Percentiles rank a stretch among this genome's conserved stretches.
Evolutionary conservation across 2,329 filamentous ascomycete genomes (phyloP).

Genomic region (Paecilomyces variotii): DNA sequence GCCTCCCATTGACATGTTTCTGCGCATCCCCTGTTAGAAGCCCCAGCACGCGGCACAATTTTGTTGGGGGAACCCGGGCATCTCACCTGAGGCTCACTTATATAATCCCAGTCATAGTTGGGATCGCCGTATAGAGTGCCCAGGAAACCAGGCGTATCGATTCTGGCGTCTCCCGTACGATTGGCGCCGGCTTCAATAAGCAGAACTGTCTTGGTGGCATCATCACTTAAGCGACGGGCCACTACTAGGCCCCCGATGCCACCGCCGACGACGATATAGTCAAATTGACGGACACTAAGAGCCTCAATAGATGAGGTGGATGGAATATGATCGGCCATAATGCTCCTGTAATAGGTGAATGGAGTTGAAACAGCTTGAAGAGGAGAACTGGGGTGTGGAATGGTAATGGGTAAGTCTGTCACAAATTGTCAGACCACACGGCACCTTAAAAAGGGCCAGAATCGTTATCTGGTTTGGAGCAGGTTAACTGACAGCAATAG

Average conservation of each 20-base stretch:
- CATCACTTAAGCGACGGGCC: constrained; percentile 22
- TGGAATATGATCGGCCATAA: neutral
- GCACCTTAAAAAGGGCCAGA: no score
- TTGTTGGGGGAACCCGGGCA: no score
- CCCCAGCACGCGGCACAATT: no score
- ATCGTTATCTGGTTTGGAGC: no score
- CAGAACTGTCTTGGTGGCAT: constrained; percentile 15
- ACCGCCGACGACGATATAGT: constrained; percentile 25
- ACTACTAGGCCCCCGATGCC: constrained; percentile 24
- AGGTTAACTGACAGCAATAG: no score
- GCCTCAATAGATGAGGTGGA: neutral
- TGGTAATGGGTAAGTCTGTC: no score
- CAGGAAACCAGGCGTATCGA: constrained; percentile 14
- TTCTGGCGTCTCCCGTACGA: constrained; percentile 13
- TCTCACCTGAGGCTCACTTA: constrained; percentile 16
- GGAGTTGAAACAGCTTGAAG: no score
- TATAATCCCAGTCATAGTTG: constrained; percentile 19
- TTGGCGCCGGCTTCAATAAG: constrained; percentile 22
- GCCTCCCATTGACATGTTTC: constrained; percentile 29
- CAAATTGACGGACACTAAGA: constrained; percentile 9
- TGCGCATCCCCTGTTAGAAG: constrained; percentile 3
- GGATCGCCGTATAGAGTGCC: constrained; percentile 11
- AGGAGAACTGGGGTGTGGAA: no score
- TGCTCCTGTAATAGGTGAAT: no score
- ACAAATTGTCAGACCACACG: no score